Evolutionary conservation across 169 alveolate species (phyloP).

Genomic region (Toxoplasma gondii): DNA sequence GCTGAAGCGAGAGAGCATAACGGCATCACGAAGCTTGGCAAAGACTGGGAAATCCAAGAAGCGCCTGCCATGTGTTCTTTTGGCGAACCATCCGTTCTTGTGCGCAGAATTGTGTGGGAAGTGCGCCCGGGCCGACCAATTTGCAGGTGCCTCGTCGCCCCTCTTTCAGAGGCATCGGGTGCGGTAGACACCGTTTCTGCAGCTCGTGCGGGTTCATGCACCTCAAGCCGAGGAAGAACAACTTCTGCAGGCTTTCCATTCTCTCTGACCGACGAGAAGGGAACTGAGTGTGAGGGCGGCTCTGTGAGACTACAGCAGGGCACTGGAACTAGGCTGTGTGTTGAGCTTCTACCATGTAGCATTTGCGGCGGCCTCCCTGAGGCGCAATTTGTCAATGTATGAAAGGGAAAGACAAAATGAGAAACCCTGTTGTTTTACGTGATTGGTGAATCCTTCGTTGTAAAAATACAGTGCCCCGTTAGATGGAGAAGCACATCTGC

Average conservation of each 20-base stretch:
- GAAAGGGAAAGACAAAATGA: no score
- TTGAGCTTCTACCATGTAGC: constrained; percentile 12
- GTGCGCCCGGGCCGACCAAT: constrained; percentile 9
- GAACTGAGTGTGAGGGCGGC: neutral
- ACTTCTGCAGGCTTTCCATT: neutral
- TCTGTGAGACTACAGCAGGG: constrained; percentile 4
- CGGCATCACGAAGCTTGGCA: neutral
- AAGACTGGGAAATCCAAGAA: neutral
- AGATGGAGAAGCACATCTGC: no score
- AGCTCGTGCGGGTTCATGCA: no score
- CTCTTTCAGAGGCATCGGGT: no score
- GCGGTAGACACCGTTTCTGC: no score
- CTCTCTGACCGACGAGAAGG: neutral
- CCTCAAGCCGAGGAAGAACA: neutral
- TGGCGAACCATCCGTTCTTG: neutral
- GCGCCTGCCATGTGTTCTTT: neutral
- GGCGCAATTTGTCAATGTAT: neutral
- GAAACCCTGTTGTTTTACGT: no score
- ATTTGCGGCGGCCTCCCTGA: constrained; percentile 17
- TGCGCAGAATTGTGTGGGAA: constrained; percentile 18
- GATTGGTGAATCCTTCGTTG: no score
- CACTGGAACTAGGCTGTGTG: neutral
- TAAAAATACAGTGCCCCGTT: no score
- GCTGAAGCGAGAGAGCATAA: neutral
- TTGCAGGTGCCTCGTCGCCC: neutral